Evolutionary conservation across 2,329 filamentous ascomycete genomes (phyloP).

Genomic region (Teratosphaeria zuluensis): DNA sequence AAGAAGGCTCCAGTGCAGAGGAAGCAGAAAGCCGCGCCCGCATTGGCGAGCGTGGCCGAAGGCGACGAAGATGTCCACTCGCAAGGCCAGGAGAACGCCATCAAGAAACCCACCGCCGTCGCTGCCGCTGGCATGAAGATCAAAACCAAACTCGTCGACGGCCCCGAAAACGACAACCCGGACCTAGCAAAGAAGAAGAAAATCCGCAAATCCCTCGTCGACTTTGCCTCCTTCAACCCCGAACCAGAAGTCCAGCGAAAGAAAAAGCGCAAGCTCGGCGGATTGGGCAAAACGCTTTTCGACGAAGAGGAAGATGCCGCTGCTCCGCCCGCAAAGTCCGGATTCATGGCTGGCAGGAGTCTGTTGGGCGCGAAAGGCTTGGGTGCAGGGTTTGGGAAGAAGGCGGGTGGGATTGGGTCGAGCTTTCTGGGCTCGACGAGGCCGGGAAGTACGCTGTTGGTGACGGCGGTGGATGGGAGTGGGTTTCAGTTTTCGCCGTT

Average conservation of each 20-base stretch:
- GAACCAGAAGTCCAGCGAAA: constrained; percentile 20
- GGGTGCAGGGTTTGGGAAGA: constrained; percentile 22
- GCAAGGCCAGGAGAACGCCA: constrained; percentile 28
- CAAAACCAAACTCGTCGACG: constrained; percentile 26
- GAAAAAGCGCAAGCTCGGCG: constrained; percentile 29
- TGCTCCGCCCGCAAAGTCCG: constrained; percentile 1
- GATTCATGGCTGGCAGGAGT: constrained; percentile 11
- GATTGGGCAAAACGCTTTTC: constrained; percentile 29
- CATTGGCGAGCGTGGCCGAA: constrained; percentile 36
- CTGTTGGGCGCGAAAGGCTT: constrained; percentile 24
- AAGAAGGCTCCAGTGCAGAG: constrained; percentile 28
- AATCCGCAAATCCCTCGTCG: constrained; percentile 38
- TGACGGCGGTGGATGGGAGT: constrained; percentile 25
- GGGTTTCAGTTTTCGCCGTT: constrained; percentile 29
- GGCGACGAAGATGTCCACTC: constrained; percentile 25
- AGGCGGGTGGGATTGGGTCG: constrained; percentile 18
- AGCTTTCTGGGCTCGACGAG: constrained; percentile 13
- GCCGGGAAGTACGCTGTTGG: constrained; percentile 17
- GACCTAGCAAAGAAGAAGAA: constrained; percentile 20
- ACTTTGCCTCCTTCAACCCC: constrained; percentile 29
- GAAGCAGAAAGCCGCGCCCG: constrained; percentile 29
- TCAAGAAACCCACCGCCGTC: background rate
- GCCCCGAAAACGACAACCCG: constrained; percentile 6
- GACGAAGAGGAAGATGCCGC: constrained; percentile 28
- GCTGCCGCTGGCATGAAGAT: constrained; percentile 27